These are phyloP conservation scores for Cladosporium sp. DNA, from an alignment of 2,329 filamentous ascomycete genomes.

Conservation along the genomic window DNA sequence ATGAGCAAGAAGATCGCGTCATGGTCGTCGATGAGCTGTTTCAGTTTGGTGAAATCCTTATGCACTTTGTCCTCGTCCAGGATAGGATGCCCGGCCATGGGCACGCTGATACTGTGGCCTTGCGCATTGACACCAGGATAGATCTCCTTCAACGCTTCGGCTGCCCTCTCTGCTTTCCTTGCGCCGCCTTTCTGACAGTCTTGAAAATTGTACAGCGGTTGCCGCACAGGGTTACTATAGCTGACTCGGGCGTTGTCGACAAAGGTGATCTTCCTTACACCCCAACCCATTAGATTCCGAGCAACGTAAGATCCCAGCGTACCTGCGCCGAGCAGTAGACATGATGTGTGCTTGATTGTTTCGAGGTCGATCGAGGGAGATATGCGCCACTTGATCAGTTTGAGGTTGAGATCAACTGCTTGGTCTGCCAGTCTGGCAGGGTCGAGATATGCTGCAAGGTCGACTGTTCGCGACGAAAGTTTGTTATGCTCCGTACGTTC, in stretches of 20 bases:
- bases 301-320: constrained; percentile 93
- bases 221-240: constrained; percentile 92
- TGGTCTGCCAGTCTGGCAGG: constrained; percentile 81
- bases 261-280: constrained; percentile 89
- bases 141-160: constrained; percentile 73
- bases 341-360: constrained; percentile 80
- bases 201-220: constrained; percentile 83
- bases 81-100: constrained; percentile 91
- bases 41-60: constrained; percentile 67
- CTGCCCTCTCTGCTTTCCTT: constrained; percentile 74
- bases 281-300: constrained; percentile 89
- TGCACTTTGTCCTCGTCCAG: constrained; percentile 64
- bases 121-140: constrained; percentile 82
- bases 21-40: constrained; percentile 71
- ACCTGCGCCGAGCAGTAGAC: constrained; percentile 82
- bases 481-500: constrained; percentile 77
- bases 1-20: constrained; percentile 95
- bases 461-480: constrained; percentile 68
- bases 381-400: constrained; percentile 98
- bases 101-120: constrained; percentile 78
- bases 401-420: constrained; percentile 91
- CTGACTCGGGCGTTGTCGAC: constrained; percentile 90
- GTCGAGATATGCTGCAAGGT: constrained; percentile 90
- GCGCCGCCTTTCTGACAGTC: constrained; percentile 83
- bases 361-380: constrained; percentile 83